Evolutionary conservation across 768 basidiomycete species (phyloP), one percentile per base, ranked within the genome.

Genomic region (Mycena rosella): DNA sequence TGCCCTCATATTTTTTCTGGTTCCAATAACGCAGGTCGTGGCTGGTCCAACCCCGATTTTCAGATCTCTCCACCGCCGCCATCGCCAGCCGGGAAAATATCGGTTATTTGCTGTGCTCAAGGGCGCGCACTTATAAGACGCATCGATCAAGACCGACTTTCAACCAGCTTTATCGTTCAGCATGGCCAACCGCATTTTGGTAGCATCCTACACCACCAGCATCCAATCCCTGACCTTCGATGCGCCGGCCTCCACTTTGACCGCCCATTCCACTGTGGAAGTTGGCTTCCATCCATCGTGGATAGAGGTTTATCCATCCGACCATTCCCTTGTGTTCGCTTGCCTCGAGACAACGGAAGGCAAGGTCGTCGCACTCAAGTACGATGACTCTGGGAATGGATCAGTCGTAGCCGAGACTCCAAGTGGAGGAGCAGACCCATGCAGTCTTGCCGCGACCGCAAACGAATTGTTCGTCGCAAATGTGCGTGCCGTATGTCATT

Each of bases 221-320:
- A 84, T 95, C 68, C 82, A 85, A 42, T 89, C 91, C 1, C 81
- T 94, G 59, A 74, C 78, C 22, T 95, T 96, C 73, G 87, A 93
- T 72, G n/a, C 38, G 73, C 51, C 78, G 1, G 74, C 78, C 0
- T 74, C 79, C 9, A 83, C 82, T 26, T 78, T 94, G 62, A 79
- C 79, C 14, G 75, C 86, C 34, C 72, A 79, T 15, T 84, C 87
- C 5, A 69, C 82, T 18, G 72, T 87, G 56, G 74, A 76, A 11
- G 86, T 89, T 38, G 91, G 91, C 29, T 78, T 84, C 70, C 87
- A 88, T 72, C 91, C 94, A 0, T 93, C 93, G 7, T 96, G 94
- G 94, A 83, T 96, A 67, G 85, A 89, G 14, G 78, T 81, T 9
- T 86, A 91, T 73, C 88, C 89, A 0, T 77, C 74, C 0, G 86